phyloP scores from a whole-genome alignment of 768 basidiomycete genomes.

The Chalciporus piperatus region DNA sequence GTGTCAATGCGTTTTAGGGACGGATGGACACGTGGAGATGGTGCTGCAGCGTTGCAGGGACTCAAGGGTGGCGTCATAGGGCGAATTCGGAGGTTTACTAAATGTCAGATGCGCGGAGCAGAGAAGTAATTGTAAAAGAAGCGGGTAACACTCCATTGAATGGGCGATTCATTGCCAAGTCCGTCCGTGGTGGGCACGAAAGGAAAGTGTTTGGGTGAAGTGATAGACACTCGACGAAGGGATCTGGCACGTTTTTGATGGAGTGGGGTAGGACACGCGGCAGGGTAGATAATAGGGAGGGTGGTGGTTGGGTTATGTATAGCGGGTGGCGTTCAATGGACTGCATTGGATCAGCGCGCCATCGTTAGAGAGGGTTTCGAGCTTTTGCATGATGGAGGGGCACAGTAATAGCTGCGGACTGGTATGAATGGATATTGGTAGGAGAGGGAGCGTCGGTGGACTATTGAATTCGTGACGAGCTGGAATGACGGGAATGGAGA shows the following conservation, averaged over 20 bases:
- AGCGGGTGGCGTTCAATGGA: background rate
- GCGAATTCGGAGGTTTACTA: background rate
- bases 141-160: background rate
- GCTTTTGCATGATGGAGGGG: too few relatives aligned
- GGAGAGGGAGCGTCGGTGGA: background rate
- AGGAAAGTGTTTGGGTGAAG: background rate
- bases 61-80: slow-evolving; percentile 8
- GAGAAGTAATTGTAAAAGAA: background rate
- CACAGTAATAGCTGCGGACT: background rate
- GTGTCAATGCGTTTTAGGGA: slow-evolving; percentile 19
- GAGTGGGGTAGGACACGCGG: slow-evolving; percentile 19
- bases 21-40: slow-evolving; percentile 15
- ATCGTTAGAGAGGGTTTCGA: too few relatives aligned
- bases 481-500: background rate
- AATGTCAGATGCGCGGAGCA: background rate
- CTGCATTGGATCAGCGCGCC: background rate
- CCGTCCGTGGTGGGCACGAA: background rate
- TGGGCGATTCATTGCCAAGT: background rate
- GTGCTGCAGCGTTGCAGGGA: slow-evolving; percentile 29
- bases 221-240: background rate
- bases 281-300: background rate
- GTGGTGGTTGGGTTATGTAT: background rate
- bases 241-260: slow-evolving; percentile 24
- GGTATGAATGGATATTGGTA: background rate
- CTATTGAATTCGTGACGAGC: too few relatives aligned